Evolutionary conservation across 768 basidiomycete species (phyloP), one percentile per base, ranked within the genome.

Genomic region (Pleurotus citrinopileatus): DNA sequence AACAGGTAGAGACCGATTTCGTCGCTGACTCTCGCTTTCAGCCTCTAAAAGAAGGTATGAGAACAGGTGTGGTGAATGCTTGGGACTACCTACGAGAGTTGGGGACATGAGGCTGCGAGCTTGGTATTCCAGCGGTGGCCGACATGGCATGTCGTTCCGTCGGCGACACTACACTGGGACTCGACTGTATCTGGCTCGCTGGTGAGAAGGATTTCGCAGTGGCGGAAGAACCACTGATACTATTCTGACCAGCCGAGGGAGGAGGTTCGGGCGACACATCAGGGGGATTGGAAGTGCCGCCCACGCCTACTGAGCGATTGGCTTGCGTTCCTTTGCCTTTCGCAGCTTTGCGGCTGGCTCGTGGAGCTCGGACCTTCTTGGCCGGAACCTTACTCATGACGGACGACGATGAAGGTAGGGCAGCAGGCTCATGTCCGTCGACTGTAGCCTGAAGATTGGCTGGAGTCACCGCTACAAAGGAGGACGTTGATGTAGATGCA

Each of bases 1-100:
- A 69, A 87, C 79, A 38, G 83, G 75, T 53, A 74, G 51, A 29
- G 66, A 65, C 2, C 48, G 48, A 37, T 15, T 54, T 55, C 60
- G 53, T 45, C 58, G 45, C 55, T 51, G 48, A 22, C 12, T 19
- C 9, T 51, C 48, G 34, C 15, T 38, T 34, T 51, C 48, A 5
- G 23, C 13, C 48, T 34, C 29, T 51, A 20, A 3, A 4, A 13
- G 20, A 23, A 36, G 15, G 10, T 8, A 13, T 34, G 37, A 32
- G 12, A 6, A 37, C 34, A 34, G n/a, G n/a, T 22, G 19, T 4
- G 23, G 17, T 25, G 7, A 3, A n/a, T 29, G 29, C 12, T 32
- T 9, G 6, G 13, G n/a, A 34, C 34, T 22, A 36, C 32, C 10
- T 22, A 51, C 48, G 29, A n/a, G 23, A 23, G 34, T 37, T 51